Conservation (phyloP, 306 rosid species). For the Cicer yamashitae region DNA sequence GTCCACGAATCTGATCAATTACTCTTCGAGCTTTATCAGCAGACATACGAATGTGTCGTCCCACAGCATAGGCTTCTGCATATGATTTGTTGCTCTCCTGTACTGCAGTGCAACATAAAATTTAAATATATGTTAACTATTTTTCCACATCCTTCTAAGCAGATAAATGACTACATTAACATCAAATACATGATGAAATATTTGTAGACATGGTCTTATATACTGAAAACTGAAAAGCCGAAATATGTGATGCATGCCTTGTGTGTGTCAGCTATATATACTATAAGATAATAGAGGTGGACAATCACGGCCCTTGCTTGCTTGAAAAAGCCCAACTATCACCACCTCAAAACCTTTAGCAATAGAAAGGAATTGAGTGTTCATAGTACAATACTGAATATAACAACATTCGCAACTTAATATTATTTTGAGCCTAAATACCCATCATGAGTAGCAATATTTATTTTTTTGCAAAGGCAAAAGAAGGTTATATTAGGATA, state of each 20-base stretch:
- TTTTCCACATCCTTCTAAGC: slow-evolving; percentile 31
- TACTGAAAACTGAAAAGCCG: slow-evolving; percentile 10
- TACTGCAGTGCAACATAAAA: slow-evolving; percentile 53
- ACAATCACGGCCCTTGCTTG: too few species aligned
- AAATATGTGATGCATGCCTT: slow-evolving; percentile 17
- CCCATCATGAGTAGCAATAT: too few species aligned
- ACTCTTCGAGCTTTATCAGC: slow-evolving; percentile 60
- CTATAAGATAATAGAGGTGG: not conserved
- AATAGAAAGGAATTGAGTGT: slow-evolving; percentile 15
- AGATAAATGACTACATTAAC: slow-evolving; percentile 22
- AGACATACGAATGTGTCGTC: slow-evolving; percentile 53
- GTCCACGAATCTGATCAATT: slow-evolving; percentile 54
- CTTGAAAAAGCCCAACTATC: not conserved
- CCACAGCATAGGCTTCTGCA: slow-evolving; percentile 53
- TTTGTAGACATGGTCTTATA: not conserved
- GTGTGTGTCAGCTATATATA: not conserved
- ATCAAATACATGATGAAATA: slow-evolving; percentile 30
- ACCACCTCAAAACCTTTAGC: not conserved
- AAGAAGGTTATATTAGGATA: too few species aligned
- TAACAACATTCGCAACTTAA: not conserved
- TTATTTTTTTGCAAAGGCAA: too few species aligned
- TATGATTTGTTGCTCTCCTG: slow-evolving; percentile 48
- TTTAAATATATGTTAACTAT: slow-evolving; percentile 7
- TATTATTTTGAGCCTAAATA: not conserved
- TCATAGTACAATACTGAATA: slow-evolving; percentile 12